Evolutionary conservation across 192 early-diverging fungal genomes (phyloP), one percentile per base, ranked within the genome.

Genomic region (Chytriomyces sp.): DNA sequence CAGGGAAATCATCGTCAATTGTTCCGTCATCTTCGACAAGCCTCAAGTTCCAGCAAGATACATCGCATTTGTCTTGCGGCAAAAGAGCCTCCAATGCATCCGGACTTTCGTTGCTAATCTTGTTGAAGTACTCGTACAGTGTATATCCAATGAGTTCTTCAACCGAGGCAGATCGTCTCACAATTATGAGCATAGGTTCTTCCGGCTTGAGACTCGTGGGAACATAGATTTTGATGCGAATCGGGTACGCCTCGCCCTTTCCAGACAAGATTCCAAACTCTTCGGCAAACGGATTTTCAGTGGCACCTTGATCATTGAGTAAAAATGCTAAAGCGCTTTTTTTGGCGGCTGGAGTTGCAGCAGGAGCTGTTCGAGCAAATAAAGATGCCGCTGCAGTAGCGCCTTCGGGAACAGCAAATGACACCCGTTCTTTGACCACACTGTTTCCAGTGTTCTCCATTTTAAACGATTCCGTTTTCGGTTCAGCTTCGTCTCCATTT

Each of bases 1-100:
- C 97, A 92, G 96, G 96, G 79, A 99, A 92, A 81, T 99, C 96
- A 46, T 97, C 96, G 77, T 99, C 97, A 47, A 99, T 91, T 49
- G 91, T 91, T 23, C 97, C 97, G 83, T 97, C 97, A 71, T 95
- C 95, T 76, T 97, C 96, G 0, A 92, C 95, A 78, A 99, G 97
- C 49, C 94, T 86, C 79, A 99, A 82, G 20, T 91, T 91, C 97
- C 97, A 99, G 77, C 88, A 80, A 4, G 86, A 87, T 11, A 96
- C 89, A 64, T 94, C 89, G 24, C 85, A 88, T 35, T 87, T 75
- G 7, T 91, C 85, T 6, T 80, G 81, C 5, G 89, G 90, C 20
- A 98, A 77, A 18, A 77, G 69, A 11, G 97, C 93, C 43, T 79
- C 49, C 26, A 87, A 71, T 9, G 87, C 87, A 46, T 92, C 87